A percentile compares a stretch with the other conserved stretches of the same genome.
phyloP scores from a whole-genome alignment of 352 stramenopile genomes.

The Globisporangium emineosum region DNA sequence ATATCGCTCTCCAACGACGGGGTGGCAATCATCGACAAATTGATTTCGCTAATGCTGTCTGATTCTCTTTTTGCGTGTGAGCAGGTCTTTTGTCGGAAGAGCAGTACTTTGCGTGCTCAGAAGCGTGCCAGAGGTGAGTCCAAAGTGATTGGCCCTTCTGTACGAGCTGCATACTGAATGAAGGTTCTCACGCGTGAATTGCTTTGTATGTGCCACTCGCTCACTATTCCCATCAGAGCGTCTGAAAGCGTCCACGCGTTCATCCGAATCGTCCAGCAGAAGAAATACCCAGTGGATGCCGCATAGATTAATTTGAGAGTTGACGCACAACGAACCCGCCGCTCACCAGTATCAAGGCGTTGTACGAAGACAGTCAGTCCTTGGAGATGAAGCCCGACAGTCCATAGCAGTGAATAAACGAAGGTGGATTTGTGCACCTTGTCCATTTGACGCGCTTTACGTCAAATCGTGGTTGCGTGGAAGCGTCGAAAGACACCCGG shows the following conservation, averaged over 20 bases:
- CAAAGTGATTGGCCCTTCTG: background rate
- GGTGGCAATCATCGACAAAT: background rate
- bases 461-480: no score
- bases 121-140: conserved; percentile 70
- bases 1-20: no score
- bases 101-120: conserved; percentile 80
- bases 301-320: conserved; percentile 3
- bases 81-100: conserved; percentile 68
- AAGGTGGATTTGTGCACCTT: background rate
- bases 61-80: conserved; percentile 6
- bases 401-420: background rate
- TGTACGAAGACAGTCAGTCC: background rate
- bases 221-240: conserved; percentile 30
- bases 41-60: conserved; percentile 4
- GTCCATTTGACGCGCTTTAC: no score
- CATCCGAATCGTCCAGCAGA: conserved; percentile 75
- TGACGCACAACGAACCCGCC: background rate
- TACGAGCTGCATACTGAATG: background rate
- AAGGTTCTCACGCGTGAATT: background rate
- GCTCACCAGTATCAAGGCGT: background rate
- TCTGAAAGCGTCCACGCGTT: conserved; percentile 74
- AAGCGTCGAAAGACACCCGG: no score
- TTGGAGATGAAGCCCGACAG: background rate
- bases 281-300: conserved; percentile 45
- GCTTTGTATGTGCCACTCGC: background rate